Evolutionary conservation across 2,329 filamentous ascomycete genomes (phyloP).

Genomic region (Beauveria sp.): DNA sequence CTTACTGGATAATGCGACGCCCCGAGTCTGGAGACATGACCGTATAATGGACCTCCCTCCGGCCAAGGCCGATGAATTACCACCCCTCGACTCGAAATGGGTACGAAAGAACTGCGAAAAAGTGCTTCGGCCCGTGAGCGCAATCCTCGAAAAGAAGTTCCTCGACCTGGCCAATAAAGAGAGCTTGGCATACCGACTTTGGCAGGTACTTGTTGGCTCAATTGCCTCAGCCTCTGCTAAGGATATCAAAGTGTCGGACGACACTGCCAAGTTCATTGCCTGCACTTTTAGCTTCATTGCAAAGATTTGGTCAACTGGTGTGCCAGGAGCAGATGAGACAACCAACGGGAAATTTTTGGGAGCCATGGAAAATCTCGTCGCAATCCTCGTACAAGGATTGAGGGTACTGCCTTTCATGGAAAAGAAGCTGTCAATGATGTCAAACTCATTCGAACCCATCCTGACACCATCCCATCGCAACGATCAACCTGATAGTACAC

Average conservation of each 20-base stretch:
- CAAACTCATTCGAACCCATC: slow-evolving; percentile 53
- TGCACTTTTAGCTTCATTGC: slow-evolving; percentile 62
- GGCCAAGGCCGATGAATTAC: slow-evolving; percentile 65
- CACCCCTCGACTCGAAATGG: slow-evolving; percentile 80
- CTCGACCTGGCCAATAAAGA: slow-evolving; percentile 53
- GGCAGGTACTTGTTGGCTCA: slow-evolving; percentile 53
- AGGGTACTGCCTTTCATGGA: slow-evolving; percentile 57
- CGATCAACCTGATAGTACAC: slow-evolving; percentile 43
- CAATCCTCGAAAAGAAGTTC: slow-evolving; percentile 55
- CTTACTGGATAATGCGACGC: slow-evolving; percentile 54
- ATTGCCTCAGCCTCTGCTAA: slow-evolving; percentile 65
- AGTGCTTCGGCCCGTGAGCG: slow-evolving; percentile 55
- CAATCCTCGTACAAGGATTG: slow-evolving; percentile 41
- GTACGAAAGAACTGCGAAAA: slow-evolving; percentile 61
- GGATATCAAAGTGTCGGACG: slow-evolving; percentile 81
- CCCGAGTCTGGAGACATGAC: slow-evolving; percentile 65
- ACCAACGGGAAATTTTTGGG: slow-evolving; percentile 44
- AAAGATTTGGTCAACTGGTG: slow-evolving; percentile 51
- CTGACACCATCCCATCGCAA: slow-evolving; percentile 59
- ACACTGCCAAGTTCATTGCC: slow-evolving; percentile 74
- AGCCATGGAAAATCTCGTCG: slow-evolving; percentile 43
- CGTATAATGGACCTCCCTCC: slow-evolving; percentile 55
- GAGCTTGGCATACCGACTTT: slow-evolving; percentile 46
- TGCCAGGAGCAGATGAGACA: slow-evolving; percentile 34
- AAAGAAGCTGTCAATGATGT: slow-evolving; percentile 44